A percentile compares a stretch with the other conserved stretches of the same genome.
These are phyloP conservation scores for Acephala macrosclerotiorum DNA, from an alignment of 2,329 filamentous ascomycete genomes.

Conservation along the genomic window DNA sequence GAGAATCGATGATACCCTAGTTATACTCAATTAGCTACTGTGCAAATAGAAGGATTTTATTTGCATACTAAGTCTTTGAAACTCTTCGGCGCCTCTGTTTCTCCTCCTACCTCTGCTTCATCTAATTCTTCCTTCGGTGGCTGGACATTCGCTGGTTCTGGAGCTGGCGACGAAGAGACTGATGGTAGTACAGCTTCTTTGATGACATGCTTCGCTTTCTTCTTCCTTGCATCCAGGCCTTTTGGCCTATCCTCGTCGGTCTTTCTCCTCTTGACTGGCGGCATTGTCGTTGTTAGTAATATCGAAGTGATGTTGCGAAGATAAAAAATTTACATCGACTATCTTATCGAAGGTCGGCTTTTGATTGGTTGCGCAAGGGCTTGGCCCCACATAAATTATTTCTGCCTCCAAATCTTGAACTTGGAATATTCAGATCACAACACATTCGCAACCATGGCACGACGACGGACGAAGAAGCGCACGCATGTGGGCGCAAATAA, in stretches of 20 bases:
- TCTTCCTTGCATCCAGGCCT: constrained; percentile 28
- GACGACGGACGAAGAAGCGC: constrained; percentile 84
- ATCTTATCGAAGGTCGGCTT: constrained; percentile 40
- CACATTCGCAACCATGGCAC: constrained; percentile 68
- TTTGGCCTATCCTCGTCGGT: constrained; percentile 35
- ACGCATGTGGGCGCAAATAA: constrained; percentile 76
- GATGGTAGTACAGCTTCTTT: constrained; percentile 24
- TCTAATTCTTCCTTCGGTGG: constrained; percentile 27
- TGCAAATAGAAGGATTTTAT: background rate
- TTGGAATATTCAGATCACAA: constrained; percentile 30
- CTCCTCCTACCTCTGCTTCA: constrained; percentile 37
- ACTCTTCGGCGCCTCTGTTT: constrained; percentile 45
- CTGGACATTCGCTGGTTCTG: constrained; percentile 24
- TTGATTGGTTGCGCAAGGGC: constrained; percentile 41
- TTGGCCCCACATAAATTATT: constrained; percentile 33
- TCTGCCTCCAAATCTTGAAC: constrained; percentile 30
- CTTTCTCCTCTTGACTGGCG: constrained; percentile 45
- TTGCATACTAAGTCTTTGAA: constrained; percentile 56
- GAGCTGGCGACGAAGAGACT: constrained; percentile 29
- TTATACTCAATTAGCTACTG: constrained; percentile 5
- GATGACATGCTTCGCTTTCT: constrained; percentile 24
- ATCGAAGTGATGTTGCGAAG: background rate
- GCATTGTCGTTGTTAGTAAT: constrained; percentile 32
- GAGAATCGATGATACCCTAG: constrained; percentile 81
- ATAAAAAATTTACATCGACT: constrained; percentile 39